These are phyloP conservation scores for Saccharum officinarum DNA, from an alignment of 176 grass and related monocot species.

Conservation along the genomic window DNA sequence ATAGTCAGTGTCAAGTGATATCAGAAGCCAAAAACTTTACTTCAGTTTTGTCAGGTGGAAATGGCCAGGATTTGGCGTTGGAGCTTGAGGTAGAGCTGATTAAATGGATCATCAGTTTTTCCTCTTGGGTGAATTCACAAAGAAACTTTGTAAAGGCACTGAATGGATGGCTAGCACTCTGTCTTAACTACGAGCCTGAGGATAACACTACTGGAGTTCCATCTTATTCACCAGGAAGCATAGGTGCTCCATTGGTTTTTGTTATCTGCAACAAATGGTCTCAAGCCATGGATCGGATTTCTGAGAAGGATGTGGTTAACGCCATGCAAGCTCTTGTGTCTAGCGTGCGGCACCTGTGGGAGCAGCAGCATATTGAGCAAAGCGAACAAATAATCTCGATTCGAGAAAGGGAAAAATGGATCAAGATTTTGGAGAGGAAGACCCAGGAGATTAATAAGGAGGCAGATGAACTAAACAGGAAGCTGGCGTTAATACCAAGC, in stretches of 20 bases:
- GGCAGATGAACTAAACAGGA: conserved; percentile 65
- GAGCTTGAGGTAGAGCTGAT: conserved; percentile 84
- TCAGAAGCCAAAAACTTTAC: conserved; percentile 58
- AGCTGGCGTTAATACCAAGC: conserved; percentile 53
- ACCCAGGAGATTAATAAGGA: conserved; percentile 66
- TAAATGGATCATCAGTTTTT: conserved; percentile 87
- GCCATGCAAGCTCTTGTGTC: conserved; percentile 65
- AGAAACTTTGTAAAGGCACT: conserved; percentile 74
- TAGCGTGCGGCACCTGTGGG: conserved; percentile 54
- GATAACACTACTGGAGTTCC: conserved; percentile 38
- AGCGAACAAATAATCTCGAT: conserved; percentile 38
- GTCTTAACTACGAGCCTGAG: conserved; percentile 57
- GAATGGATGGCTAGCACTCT: conserved; percentile 83
- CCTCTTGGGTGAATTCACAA: conserved; percentile 73
- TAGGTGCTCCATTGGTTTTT: conserved; percentile 78
- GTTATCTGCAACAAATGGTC: conserved; percentile 85
- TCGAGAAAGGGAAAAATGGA: conserved; percentile 71
- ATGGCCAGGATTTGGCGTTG: conserved; percentile 32
- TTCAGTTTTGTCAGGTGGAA: conserved; percentile 42
- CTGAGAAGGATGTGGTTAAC: conserved; percentile 67
- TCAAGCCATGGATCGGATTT: conserved; percentile 69
- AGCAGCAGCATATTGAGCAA: conserved; percentile 57
- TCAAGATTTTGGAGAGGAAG: conserved; percentile 58
- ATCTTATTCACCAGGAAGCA: conserved; percentile 60
- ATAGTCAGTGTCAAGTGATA: conserved; percentile 61